Evolutionary conservation across 768 basidiomycete species (phyloP), one percentile per base, ranked within the genome.

Genomic region (Phlegmacium glaucopus): DNA sequence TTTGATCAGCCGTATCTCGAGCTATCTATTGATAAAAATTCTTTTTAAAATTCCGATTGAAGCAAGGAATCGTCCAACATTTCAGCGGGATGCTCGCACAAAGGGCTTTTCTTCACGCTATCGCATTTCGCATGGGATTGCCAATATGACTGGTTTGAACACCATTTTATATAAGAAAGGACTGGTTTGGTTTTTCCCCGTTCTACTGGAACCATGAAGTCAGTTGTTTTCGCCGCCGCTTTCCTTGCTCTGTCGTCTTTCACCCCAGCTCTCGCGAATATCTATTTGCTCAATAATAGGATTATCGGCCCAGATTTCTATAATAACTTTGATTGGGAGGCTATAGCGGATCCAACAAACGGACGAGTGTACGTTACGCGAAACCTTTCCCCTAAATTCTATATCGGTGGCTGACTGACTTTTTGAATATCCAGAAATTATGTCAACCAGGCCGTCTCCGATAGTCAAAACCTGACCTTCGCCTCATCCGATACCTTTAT

Each of bases 341-440:
- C 65, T 4, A 74, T 77, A 39, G 16, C 69, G 2, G 82, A 84
- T 57, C 82, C 83, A 2, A 84, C 81, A 2, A 63, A 75, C 44
- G 83, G 83, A 13, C 66, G 81, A 49, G 83, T 85, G 82, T 84
- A 62, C 52, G 78, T 59, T 13, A 27, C 10, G 6, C 25, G 16
- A 43, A 39, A 39, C 15, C 39, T 9, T 26, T 38, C 40, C 4
- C 4, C 45, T 34, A 13, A 10, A 9, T 35, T 9, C 11, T 1
- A 18, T n/a, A 30, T 17, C 12, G 32, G 27, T 41, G 35, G 15
- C 26, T 36, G n/a, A 9, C 18, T 9, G 13, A 16, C 35, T 15
- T 1, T 26, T 7, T 15, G 29, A 5, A 22, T 4, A 17, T 39
- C 10, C 34, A 76, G 75, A 10, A 72, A 69, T 53, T 75, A 77